Percentiles rank a stretch among this genome's conserved stretches.
phyloP scores from a whole-genome alignment of 176 grass and related monocot species.

The Elymus sibiricus region DNA sequence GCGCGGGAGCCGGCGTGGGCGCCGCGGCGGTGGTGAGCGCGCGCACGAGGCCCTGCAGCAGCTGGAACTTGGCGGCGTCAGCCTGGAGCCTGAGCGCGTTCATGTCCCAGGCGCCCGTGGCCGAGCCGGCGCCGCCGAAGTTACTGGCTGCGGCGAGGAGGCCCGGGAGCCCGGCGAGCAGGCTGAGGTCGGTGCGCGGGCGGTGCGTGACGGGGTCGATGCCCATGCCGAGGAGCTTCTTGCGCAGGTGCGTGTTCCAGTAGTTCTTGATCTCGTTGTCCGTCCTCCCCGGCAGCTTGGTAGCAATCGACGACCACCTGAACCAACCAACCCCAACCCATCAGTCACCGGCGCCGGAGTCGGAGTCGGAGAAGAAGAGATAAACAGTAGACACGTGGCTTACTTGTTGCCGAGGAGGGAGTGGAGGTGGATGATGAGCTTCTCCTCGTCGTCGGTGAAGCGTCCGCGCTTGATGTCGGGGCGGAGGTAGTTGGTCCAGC shows the following conservation, averaged over 20 bases:
- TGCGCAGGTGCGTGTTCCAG: slow-evolving; percentile 92
- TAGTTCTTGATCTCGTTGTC: slow-evolving; percentile 99
- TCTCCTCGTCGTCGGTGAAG: slow-evolving; percentile 84
- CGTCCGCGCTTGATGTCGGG: slow-evolving; percentile 82
- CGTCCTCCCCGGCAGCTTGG: slow-evolving; percentile 62
- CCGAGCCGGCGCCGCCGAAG: neutral
- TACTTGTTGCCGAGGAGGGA: slow-evolving; percentile 80
- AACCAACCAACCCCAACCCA: neutral
- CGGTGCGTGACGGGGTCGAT: slow-evolving; percentile 92
- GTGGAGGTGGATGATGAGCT: slow-evolving; percentile 83
- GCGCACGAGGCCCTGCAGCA: slow-evolving; percentile 62
- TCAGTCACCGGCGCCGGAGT: neutral
- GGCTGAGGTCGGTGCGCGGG: slow-evolving; percentile 56
- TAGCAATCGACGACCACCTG: slow-evolving; percentile 88
- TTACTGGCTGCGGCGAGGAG: slow-evolving; percentile 33
- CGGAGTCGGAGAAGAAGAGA: neutral
- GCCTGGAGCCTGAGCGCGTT: slow-evolving; percentile 69
- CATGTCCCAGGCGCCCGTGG: slow-evolving; percentile 26
- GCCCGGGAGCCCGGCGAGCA: slow-evolving; percentile 47
- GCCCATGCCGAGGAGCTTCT: slow-evolving; percentile 74
- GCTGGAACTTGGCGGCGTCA: slow-evolving; percentile 73
- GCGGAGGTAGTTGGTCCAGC: slow-evolving; percentile 95
- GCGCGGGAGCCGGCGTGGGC: neutral
- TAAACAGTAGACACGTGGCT: neutral
- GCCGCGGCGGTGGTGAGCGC: slow-evolving; percentile 31